These are phyloP conservation scores for Biscutella auriculata DNA, from an alignment of 441 rosid species.

Conservation along the genomic window DNA sequence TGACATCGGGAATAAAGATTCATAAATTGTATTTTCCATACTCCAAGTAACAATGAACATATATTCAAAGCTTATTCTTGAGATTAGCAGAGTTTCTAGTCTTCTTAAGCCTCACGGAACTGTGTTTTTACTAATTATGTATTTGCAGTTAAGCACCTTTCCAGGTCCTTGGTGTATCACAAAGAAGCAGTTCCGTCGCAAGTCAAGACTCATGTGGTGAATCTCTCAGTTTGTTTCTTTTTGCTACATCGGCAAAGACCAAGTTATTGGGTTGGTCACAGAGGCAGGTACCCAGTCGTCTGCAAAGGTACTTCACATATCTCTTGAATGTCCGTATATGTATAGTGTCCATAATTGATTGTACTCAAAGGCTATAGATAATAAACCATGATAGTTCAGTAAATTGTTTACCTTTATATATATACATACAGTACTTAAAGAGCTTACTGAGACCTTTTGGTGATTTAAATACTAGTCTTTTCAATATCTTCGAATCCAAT, in stretches of 20 bases:
- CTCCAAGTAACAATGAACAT: background rate
- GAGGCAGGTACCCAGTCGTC: background rate
- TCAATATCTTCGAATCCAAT: no score
- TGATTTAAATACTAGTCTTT: background rate
- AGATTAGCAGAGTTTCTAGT: background rate
- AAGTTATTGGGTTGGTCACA: background rate
- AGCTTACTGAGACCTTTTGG: background rate
- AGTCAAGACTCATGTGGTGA: slow-evolving; percentile 53
- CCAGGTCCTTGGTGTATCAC: slow-evolving; percentile 65
- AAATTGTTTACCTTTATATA: background rate
- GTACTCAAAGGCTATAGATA: background rate
- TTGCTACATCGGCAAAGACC: background rate
- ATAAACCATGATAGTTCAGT: background rate
- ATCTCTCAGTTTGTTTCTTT: background rate
- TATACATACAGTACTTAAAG: background rate
- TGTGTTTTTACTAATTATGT: background rate
- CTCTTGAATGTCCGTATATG: background rate
- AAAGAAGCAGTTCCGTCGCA: slow-evolving; percentile 54
- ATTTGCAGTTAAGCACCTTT: slow-evolving; percentile 63
- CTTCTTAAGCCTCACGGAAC: background rate
- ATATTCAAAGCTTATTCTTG: background rate
- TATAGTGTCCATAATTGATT: slow-evolving; percentile 5
- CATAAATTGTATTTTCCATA: background rate
- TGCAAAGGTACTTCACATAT: background rate
- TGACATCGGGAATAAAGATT: background rate